These are phyloP conservation scores for Cucurbita argyrosperma DNA, from an alignment of 306 rosid species.

Conservation along the genomic window DNA sequence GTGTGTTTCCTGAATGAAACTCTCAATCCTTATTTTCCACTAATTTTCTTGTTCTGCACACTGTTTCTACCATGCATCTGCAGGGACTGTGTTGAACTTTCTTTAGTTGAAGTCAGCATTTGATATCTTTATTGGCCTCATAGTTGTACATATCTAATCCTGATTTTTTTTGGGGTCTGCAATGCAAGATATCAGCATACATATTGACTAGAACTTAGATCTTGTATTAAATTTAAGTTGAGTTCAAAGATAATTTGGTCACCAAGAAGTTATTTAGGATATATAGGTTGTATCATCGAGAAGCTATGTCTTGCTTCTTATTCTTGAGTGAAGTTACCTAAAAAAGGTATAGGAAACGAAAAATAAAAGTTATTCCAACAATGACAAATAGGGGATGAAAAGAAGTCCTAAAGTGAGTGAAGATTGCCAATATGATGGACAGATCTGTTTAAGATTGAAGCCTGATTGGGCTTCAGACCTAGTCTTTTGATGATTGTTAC, in stretches of 20 bases:
- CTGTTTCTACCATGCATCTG: conserved; percentile 1
- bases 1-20: conserved; percentile 3
- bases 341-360: background rate
- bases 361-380: background rate
- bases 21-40: background rate
- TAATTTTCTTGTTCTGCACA: background rate
- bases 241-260: background rate
- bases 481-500: background rate
- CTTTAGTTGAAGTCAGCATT: background rate
- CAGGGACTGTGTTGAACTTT: background rate
- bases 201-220: background rate
- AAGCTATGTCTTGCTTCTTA: background rate
- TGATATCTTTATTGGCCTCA: background rate
- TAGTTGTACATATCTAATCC: background rate
- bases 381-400: background rate
- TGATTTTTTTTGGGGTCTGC: background rate
- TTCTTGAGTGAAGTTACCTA: background rate
- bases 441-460: background rate
- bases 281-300: background rate
- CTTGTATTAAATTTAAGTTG: background rate
- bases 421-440: background rate
- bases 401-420: background rate
- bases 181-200: background rate
- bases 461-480: background rate
- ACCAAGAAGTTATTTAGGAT: background rate